Base-by-base conservation (phyloP, 2,329 filamentous ascomycete species). In the Fusarium acutatum region DNA sequence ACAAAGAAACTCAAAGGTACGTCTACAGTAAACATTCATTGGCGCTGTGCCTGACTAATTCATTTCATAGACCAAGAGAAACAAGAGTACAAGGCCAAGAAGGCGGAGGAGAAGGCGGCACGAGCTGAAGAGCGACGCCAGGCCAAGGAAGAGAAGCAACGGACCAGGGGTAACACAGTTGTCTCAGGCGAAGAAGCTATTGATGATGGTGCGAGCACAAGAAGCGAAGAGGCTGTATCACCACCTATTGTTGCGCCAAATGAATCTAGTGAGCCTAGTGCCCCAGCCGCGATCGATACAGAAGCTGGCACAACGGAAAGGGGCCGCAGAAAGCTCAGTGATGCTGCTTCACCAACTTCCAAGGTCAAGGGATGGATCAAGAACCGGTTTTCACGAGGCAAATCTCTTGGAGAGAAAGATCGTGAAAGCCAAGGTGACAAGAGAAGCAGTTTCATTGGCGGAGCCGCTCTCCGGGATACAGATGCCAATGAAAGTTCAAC, bases 1-100 rank as follows among this genome's bases (percentile, higher is more conserved):
- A 83, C 86, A 43, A 87, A 84, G 77, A 88, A 87, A 72, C 76
- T 89, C 22, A 92, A 88, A 80, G 88, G 92, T 93, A 81, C 80
- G 89, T 52, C 40, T 8, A 20, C 22, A 22, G 12, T 14, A 41
- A 41, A 3, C 18, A 12, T 40, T 17, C 18, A 4, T 13, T 14
- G n/a, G 12, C 15, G n/a, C 10, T n/a, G 8, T 37, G 11, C 38
- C 91, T 79, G n/a, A 26, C 44, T 59, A 43, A 71, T 38, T 46
- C 6, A 4, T 24, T 18, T 24, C 20, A 26, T 67, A 88, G 85
- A 84, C 13, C 82, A 90, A 77, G 83, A 86, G 20, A 86, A 86
- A 70, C 83, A 82, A n/a, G 79, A 81, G 26, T 75, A 80, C 46
- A 81, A 76, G 60, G 75, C 77, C 18, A 80, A 75, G 49, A 81